A percentile compares a stretch with the other conserved stretches of the same genome.
These are phyloP conservation scores for Ormosia semicastrata DNA, from an alignment of 306 rosid genomes.

Conservation along the genomic window DNA sequence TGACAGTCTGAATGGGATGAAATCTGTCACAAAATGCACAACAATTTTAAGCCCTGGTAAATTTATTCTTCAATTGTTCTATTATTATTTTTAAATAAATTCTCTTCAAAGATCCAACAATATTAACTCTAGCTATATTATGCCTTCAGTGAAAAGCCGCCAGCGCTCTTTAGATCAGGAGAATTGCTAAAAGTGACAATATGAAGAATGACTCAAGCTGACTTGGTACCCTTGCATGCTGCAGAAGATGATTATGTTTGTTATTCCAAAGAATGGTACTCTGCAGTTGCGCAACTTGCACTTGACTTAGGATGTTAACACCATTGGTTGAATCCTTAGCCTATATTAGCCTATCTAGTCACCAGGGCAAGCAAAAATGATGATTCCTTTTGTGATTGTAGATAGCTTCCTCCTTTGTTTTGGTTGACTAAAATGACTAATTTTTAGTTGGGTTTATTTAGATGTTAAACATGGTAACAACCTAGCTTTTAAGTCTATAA, in stretches of 20 bases:
- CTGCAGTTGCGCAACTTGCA: constrained; percentile 1
- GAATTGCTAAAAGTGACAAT: constrained; percentile 29
- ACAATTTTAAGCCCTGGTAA: constrained; percentile 76
- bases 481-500: background rate
- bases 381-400: background rate
- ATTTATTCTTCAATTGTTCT: background rate
- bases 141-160: constrained; percentile 45
- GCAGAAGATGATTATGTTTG: background rate
- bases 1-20: constrained; percentile 51
- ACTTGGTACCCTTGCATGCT: constrained; percentile 11
- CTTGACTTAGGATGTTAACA: constrained; percentile 16
- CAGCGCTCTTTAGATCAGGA: constrained; percentile 33
- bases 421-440: background rate
- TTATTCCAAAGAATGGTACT: background rate
- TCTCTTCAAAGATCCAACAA: background rate
- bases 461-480: background rate
- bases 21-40: constrained; percentile 61
- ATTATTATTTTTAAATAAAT: background rate
- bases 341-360: background rate
- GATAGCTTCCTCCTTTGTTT: constrained; percentile 5
- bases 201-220: constrained; percentile 22
- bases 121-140: background rate
- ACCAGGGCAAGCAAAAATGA: background rate
- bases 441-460: background rate
- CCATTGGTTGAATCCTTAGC: constrained; percentile 23